Base-by-base conservation (phyloP, 371 early-diverging fungal species). In the Blakeslea trispora region DNA sequence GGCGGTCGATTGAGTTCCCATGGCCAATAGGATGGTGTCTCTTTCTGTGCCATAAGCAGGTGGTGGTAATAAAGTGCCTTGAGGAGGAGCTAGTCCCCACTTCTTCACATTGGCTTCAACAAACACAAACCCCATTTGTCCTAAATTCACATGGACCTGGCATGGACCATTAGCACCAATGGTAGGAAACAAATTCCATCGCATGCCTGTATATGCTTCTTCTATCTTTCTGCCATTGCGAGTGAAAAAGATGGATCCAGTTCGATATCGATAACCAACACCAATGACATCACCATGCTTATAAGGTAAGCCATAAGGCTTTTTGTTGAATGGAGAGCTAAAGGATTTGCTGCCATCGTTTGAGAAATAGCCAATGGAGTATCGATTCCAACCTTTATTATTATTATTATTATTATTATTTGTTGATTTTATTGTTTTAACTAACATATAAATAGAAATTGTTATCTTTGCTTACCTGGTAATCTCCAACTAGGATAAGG, bases 81-180 rank as follows among this genome's bases (percentile, higher is more conserved):
- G 82, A 15, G 79, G 64, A 5, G 91, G 90, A 0, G 89, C 91
- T 17, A 91, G 68, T 0, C 91, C 91, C 91, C 91, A 91, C 56
- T 86, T 87, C 64, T 90, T 89, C n/a, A 91, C 90, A 63, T 91
- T 91, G 42, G 91, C 91, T 61, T 91, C 91, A 13, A 91, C 84
- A 72, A 90, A 81, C 11, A 79, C 81, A 56, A 81, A 79, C 3
- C 85, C 82, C 50, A 63, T 55, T 57, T 83, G 84, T 1, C 49
- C 87, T 15, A 86, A 59, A 69, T 86, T 86, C n/a, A 86, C 85
- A 53, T 84, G 82, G 0, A 86, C 56, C 45, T 75, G 77, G 51
- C 84, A 84, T 11, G 87, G 87, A 1, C 84, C 87, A 51, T 82
- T 81, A 0, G 84, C 84, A 18, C 83, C 83, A 18, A 86, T 74